Evolutionary conservation across 176 grass and related monocot species (phyloP).

Genomic region (Triticum turgidum): DNA sequence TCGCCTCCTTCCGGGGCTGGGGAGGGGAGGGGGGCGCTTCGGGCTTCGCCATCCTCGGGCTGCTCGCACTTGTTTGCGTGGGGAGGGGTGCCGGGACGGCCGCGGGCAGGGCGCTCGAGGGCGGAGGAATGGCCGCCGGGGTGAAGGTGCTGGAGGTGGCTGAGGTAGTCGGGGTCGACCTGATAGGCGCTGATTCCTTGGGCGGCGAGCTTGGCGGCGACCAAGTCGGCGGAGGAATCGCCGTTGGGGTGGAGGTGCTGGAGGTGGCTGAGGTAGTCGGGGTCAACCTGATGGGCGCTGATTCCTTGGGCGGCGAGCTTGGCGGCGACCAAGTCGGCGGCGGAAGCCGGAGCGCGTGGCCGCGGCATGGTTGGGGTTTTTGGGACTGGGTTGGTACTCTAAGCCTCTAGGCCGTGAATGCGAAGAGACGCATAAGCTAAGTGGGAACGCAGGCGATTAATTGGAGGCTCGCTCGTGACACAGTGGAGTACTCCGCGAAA

Average conservation of each 20-base stretch:
- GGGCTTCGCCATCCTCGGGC: neutral
- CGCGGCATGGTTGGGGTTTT: neutral
- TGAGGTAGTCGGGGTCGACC: conserved; percentile 51
- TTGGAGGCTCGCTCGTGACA: neutral
- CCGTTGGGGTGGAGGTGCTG: conserved; percentile 34
- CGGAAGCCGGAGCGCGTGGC: neutral
- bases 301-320: neutral
- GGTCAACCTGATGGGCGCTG: conserved; percentile 36
- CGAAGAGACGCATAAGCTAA: neutral
- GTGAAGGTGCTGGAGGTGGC: conserved; percentile 47
- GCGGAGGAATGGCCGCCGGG: conserved; percentile 41
- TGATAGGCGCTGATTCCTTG: conserved; percentile 8
- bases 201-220: conserved; percentile 8
- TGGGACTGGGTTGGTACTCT: neutral
- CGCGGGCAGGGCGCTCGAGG: conserved; percentile 29
- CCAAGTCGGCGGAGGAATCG: conserved; percentile 13
- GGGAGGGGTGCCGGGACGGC: neutral
- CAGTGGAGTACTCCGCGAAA: neutral
- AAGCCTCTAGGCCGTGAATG: neutral
- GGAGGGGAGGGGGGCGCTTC: conserved; percentile 21
- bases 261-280: conserved; percentile 56
- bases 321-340: neutral
- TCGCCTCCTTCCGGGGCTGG: neutral
- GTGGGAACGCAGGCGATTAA: neutral
- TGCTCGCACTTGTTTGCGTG: conserved; percentile 35